These are phyloP conservation scores for Ganoderma leucocontextum DNA, from an alignment of 1,284 basidiomycete species.

Conservation along the genomic window DNA sequence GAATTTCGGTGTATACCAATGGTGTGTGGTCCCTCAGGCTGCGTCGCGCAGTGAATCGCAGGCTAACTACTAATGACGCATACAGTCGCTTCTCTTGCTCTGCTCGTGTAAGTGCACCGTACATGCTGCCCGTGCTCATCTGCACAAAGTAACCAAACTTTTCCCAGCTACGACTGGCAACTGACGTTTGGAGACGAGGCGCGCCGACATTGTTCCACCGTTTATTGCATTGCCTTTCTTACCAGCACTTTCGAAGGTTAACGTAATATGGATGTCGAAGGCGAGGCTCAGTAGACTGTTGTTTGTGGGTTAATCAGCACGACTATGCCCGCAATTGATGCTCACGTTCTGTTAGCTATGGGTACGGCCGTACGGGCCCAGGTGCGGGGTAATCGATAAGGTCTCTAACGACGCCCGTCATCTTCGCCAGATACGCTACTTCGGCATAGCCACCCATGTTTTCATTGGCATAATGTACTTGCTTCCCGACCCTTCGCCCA, in stretches of 20 bases:
- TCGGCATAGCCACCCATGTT: constrained; percentile 8
- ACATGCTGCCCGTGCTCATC: not conserved
- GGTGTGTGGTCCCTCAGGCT: not conserved
- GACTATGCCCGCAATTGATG: not conserved
- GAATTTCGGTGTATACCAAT: not conserved
- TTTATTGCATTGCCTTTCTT: not conserved
- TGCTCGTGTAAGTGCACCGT: not conserved
- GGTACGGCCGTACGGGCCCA: not conserved
- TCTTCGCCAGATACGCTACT: constrained; percentile 11
- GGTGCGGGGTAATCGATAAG: not conserved
- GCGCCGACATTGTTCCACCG: not conserved
- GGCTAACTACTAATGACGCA: not conserved
- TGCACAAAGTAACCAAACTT: not conserved
- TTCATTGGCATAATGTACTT: constrained; percentile 7
- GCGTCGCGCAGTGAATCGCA: not conserved
- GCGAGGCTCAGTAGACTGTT: constrained; percentile 8
- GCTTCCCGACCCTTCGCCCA: not conserved
- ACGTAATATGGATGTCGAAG: constrained; percentile 14
- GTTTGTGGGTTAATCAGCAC: constrained; percentile 6
- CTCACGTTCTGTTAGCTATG: constrained; percentile 6
- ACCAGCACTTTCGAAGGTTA: not conserved
- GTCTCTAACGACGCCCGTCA: not conserved
- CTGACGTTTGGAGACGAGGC: constrained; percentile 11
- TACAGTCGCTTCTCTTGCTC: constrained; percentile 2
- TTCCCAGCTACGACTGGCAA: constrained; percentile 2